phyloP scores from a whole-genome alignment of 106 monocot species.

The Alisma plantagoaquatica region DNA sequence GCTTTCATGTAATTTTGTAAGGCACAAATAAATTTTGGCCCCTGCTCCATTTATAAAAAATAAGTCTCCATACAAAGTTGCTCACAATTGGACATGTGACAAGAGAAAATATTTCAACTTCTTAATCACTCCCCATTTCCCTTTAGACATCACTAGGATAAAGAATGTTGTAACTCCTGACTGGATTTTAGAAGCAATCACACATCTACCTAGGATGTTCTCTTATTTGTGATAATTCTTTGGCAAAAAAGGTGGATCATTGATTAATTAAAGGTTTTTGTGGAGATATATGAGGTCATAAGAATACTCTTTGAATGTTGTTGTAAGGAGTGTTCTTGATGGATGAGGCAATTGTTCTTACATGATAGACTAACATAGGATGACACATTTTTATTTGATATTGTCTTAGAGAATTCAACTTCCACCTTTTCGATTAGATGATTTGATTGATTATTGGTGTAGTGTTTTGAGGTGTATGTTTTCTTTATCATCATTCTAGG shows the following conservation, averaged over 20 bases:
- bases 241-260: constrained; percentile 9
- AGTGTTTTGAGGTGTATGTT: no score
- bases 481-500: no score
- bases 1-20: no score
- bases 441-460: no score
- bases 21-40: neutral
- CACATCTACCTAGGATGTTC: constrained; percentile 36
- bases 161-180: constrained; percentile 52
- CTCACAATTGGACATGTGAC: constrained; percentile 83
- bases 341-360: constrained; percentile 93
- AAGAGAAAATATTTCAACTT: constrained; percentile 94
- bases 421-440: constrained; percentile 11
- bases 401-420: constrained; percentile 63
- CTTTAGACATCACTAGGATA: constrained; percentile 49
- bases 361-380: constrained; percentile 94
- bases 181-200: constrained; percentile 58
- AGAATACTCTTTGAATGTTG: constrained; percentile 87
- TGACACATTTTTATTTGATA: constrained; percentile 83
- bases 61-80: constrained; percentile 69
- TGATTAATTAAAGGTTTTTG: constrained; percentile 22
- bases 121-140: constrained; percentile 78
- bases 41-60: constrained; percentile 38
- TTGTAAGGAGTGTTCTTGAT: constrained; percentile 76
- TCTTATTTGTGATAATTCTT: constrained; percentile 21
- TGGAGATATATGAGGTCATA: constrained; percentile 76